Evolutionary conservation across 2,329 filamentous ascomycete genomes (phyloP), one percentile per base, ranked within the genome.

Genomic region (Fusarium falciforme): DNA sequence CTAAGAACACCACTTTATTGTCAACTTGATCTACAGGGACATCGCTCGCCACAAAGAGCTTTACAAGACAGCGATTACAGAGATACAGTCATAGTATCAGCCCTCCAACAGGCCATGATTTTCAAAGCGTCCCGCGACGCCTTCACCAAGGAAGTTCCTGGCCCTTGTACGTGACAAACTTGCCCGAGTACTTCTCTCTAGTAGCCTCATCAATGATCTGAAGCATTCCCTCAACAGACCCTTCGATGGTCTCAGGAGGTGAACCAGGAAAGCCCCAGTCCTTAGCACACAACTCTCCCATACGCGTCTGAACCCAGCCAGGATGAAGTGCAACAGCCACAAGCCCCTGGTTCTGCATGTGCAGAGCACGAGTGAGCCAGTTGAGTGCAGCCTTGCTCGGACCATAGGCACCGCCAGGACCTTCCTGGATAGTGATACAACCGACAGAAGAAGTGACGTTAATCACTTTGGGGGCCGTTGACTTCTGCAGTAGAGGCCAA

Each of bases 401-500:
- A 0, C 81, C 82, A 52, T 84, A 84, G 0, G 82, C 78, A 2
- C 81, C 81, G 22, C 77, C 80, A 1, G 80, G 76, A 2, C 80
- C 49, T 33, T 81, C 76, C 72, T 81, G 80, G n/a, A 81, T 75
- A 0, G 73, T 74, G 16, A 85, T 82, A 27, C 81, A 81, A 0
- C 81, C 83, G 1, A 84, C 75, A 2, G 75, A 80, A 0, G 83
- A 84, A 1, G 80, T 80, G 4, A 85, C 74, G 42, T 81, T 81
- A 47, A 84, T 73, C 25, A 84, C 80, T 58, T 83, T 83, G 1
- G 81, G 82, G 1, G 31, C 52, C 8, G 16, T 58, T 29, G 64
- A 66, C 59, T 71, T 78, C n/a, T 80, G 70, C 27, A 88, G 72
- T 0, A 87, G 76, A 1, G 82, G 79, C 73, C 78, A 79, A 4